A percentile compares a stretch with the other conserved stretches of the same genome.
Evolutionary conservation across 2,329 filamentous ascomycete species (phyloP).

Genomic region (Plenodomus biglobosus): DNA sequence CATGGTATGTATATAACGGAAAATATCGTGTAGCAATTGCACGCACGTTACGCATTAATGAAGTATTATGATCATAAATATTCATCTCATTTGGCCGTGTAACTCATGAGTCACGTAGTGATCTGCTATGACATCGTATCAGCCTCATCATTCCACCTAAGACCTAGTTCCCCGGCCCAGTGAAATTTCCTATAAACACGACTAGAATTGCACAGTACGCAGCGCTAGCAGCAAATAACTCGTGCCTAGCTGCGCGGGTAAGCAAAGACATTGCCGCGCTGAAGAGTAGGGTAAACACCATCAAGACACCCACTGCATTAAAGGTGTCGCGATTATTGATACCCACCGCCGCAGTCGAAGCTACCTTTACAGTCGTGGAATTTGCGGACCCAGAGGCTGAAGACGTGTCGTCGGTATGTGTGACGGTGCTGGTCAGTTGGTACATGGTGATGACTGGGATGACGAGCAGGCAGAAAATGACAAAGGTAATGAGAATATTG

Average conservation of each 20-base stretch:
- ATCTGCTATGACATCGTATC: no score
- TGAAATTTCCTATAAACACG: conserved; percentile 46
- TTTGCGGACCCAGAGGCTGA: neutral
- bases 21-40: no score
- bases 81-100: no score
- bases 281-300: conserved; percentile 47
- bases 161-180: conserved; percentile 33
- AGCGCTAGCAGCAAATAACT: conserved; percentile 44
- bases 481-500: conserved; percentile 47
- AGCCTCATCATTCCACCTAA: no score
- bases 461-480: conserved; percentile 48
- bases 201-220: conserved; percentile 46
- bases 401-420: neutral
- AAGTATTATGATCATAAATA: no score
- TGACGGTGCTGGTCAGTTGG: conserved; percentile 32
- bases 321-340: conserved; percentile 35
- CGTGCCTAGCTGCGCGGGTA: conserved; percentile 42
- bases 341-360: conserved; percentile 1
- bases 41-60: no score
- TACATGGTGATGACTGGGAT: conserved; percentile 48
- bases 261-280: conserved; percentile 43
- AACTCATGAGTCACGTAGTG: no score
- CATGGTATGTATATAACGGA: no score
- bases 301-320: conserved; percentile 46
- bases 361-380: neutral